These are phyloP conservation scores for Lithospermum erythrorhizon DNA, from an alignment of 257 asterid genomes.

Conservation along the genomic window DNA sequence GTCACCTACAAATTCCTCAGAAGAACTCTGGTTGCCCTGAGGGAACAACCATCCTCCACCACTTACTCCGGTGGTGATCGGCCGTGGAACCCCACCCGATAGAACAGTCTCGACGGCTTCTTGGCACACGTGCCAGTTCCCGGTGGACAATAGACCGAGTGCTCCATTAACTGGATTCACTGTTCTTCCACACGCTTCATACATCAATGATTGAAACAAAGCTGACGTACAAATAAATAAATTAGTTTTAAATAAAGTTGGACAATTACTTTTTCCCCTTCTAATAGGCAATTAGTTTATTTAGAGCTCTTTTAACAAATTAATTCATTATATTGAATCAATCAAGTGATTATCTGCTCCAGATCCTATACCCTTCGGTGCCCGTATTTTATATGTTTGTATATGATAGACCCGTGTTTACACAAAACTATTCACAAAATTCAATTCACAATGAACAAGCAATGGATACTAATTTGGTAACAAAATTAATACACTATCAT, in stretches of 20 bases:
- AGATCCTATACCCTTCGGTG: too few species aligned
- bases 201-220: constrained; percentile 62
- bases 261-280: too few species aligned
- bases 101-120: constrained; percentile 76
- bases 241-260: background rate
- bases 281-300: background rate
- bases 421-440: too few species aligned
- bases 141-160: constrained; percentile 59
- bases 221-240: constrained; percentile 16
- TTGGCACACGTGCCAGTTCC: constrained; percentile 68
- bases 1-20: constrained; percentile 34
- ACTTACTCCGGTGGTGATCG: constrained; percentile 11
- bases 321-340: too few species aligned
- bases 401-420: too few species aligned
- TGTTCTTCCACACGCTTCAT: constrained; percentile 85
- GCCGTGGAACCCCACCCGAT: constrained; percentile 39
- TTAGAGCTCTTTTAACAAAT: too few species aligned
- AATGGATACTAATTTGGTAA: too few species aligned
- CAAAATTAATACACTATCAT: too few species aligned
- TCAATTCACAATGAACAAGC: too few species aligned
- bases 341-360: too few species aligned
- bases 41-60: background rate
- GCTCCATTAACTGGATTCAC: constrained; percentile 85
- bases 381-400: too few species aligned
- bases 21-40: constrained; percentile 10